Conservation (phyloP, 768 basidiomycete species). For the Russula sp. region DNA sequence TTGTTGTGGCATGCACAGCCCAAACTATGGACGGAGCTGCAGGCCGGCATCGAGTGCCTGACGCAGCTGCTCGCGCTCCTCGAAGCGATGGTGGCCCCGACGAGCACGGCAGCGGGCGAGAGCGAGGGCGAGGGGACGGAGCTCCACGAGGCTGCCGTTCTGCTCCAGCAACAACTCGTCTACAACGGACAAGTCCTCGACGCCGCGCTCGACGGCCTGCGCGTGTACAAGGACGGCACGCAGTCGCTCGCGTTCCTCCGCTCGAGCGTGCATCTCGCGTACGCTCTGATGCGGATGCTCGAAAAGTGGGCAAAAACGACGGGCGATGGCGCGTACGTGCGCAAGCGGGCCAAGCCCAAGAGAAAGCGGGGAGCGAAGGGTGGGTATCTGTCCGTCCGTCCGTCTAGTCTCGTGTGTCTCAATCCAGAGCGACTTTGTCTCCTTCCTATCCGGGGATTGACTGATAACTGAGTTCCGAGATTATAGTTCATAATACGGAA, state of each 20-base stretch:
- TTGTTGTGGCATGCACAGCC: slow-evolving; percentile 44
- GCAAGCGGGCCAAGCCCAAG: slow-evolving; percentile 59
- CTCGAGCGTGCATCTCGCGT: slow-evolving; percentile 75
- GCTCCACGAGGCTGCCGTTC: slow-evolving; percentile 66
- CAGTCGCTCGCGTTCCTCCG: slow-evolving; percentile 79
- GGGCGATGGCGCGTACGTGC: slow-evolving; percentile 51
- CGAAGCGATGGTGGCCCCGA: slow-evolving; percentile 76
- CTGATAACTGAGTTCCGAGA: not conserved
- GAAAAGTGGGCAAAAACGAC: slow-evolving; percentile 79
- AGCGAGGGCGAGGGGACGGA: slow-evolving; percentile 29
- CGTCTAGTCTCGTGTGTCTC: too few species aligned
- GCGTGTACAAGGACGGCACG: slow-evolving; percentile 72
- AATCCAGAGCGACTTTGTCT: not conserved
- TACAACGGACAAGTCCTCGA: slow-evolving; percentile 96
- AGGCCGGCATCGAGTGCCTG: slow-evolving; percentile 90
- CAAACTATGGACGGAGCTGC: slow-evolving; percentile 88
- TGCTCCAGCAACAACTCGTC: slow-evolving; percentile 83
- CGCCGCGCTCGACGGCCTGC: slow-evolving; percentile 69
- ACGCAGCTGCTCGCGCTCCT: slow-evolving; percentile 87
- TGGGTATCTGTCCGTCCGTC: not conserved
- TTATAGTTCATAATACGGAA: slow-evolving; percentile 26
- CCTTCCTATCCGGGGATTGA: not conserved
- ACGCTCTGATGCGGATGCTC: slow-evolving; percentile 80
- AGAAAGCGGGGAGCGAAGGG: slow-evolving; percentile 36
- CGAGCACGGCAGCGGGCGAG: slow-evolving; percentile 37